Percentiles rank a stretch among this genome's conserved stretches.
Conservation (phyloP, 2,329 filamentous ascomycete genomes). For the Aspergillus novofumigatus region DNA sequence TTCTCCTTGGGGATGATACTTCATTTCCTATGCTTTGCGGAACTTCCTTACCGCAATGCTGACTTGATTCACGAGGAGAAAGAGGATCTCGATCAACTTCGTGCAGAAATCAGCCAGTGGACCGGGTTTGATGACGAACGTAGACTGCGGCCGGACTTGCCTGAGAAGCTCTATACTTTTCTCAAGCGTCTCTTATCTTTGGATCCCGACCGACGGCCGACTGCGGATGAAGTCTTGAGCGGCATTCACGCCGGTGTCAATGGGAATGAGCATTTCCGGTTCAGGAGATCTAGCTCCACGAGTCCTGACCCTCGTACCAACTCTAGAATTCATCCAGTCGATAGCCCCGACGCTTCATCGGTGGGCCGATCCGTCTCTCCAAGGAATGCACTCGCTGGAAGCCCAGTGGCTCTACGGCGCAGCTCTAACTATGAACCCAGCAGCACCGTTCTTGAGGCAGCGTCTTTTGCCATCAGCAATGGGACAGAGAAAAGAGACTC, state of each 20-base stretch:
- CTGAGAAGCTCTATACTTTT: conserved; percentile 78
- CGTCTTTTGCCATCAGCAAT: conserved; percentile 13
- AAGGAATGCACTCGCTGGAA: conserved; percentile 21
- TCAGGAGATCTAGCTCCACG: conserved; percentile 29
- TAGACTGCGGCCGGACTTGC: conserved; percentile 73
- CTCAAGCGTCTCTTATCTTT: conserved; percentile 76
- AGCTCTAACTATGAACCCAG: conserved; percentile 25
- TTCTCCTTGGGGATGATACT: conserved; percentile 98
- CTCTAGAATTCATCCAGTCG: conserved; percentile 38
- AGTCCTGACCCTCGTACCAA: conserved; percentile 29
- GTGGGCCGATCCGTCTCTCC: conserved; percentile 25
- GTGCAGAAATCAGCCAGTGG: conserved; percentile 84
- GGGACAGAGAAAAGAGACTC: conserved; percentile 15
- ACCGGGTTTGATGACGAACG: conserved; percentile 77
- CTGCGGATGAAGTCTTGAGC: conserved; percentile 76
- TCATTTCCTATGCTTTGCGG: conserved; percentile 94
- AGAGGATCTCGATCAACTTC: conserved; percentile 80
- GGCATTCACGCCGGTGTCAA: conserved; percentile 66
- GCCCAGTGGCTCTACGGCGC: conserved; percentile 19
- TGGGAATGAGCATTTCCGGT: conserved; percentile 44
- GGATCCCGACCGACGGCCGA: conserved; percentile 71
- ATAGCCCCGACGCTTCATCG: conserved; percentile 29
- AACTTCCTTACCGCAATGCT: conserved; percentile 77
- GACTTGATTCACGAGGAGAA: conserved; percentile 85
- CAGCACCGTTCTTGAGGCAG: conserved; percentile 9